Evolutionary conservation across 2,329 filamentous ascomycete species (phyloP).

Genomic region (Shiraia sp.): DNA sequence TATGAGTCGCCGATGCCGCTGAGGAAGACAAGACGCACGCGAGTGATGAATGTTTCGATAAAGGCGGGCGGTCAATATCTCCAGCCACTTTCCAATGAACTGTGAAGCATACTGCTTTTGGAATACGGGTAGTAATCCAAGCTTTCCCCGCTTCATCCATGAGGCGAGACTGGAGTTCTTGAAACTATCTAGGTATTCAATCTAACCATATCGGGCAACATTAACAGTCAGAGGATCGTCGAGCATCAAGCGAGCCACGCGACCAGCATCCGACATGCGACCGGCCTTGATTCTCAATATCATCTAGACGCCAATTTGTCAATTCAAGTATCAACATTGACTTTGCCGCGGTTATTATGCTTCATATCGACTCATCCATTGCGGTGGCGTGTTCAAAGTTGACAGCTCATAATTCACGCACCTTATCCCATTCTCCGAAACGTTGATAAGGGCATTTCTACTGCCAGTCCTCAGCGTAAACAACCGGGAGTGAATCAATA

Average conservation of each 20-base stretch:
- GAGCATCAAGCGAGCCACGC: slow-evolving; percentile 10
- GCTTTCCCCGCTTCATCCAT: no score
- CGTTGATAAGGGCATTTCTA: no score
- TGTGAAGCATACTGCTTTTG: no score
- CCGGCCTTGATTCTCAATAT: no score
- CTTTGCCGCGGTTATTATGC: slow-evolving; percentile 7
- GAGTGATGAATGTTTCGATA: no score
- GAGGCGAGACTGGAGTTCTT: background rate
- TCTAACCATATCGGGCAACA: slow-evolving; percentile 9
- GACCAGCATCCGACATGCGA: slow-evolving; percentile 4
- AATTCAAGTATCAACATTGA: slow-evolving; percentile 3
- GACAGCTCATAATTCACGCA: slow-evolving; percentile 12
- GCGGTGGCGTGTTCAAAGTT: slow-evolving; percentile 20
- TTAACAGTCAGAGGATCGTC: slow-evolving; percentile 14
- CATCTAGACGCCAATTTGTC: slow-evolving; percentile 6
- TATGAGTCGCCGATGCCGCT: slow-evolving; percentile 1
- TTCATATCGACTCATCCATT: slow-evolving; percentile 9
- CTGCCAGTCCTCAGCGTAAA: no score
- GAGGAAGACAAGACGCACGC: background rate
- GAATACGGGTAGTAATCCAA: no score
- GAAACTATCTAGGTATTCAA: background rate
- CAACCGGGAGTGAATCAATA: no score
- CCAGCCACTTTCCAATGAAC: no score
- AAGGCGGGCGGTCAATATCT: no score
- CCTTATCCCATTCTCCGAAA: slow-evolving; percentile 3